A percentile compares a stretch with the other conserved stretches of the same genome.
These are phyloP conservation scores for Geranium brycei DNA, from an alignment of 345 rosid species.

Conservation along the genomic window DNA sequence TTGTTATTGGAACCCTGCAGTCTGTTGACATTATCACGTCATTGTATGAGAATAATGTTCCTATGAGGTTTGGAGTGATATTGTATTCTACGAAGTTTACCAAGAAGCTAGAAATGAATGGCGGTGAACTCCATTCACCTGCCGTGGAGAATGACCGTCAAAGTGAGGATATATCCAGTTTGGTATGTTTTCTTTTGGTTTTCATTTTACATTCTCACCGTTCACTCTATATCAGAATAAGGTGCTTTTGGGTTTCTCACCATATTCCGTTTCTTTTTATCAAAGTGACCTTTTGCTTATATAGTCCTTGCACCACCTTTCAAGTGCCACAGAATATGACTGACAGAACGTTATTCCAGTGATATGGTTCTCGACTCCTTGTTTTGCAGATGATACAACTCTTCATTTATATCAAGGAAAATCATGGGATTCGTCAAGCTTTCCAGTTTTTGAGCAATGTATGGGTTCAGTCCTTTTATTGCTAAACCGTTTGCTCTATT, in stretches of 20 bases:
- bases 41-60: slow-evolving; percentile 66
- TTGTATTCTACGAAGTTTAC: slow-evolving; percentile 61
- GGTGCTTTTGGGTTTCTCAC: neutral
- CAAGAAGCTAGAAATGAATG: slow-evolving; percentile 43
- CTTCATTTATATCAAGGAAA: slow-evolving; percentile 74
- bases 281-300: neutral
- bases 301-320: neutral
- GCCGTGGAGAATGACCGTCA: slow-evolving; percentile 27
- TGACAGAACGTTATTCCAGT: neutral
- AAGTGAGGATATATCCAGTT: slow-evolving; percentile 58
- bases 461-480: slow-evolving; percentile 17
- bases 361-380: slow-evolving; percentile 8
- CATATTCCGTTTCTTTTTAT: slow-evolving; percentile 4
- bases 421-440: slow-evolving; percentile 62
- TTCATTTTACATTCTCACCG: slow-evolving; percentile 3
- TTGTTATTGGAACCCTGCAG: slow-evolving; percentile 38
- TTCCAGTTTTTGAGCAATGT: slow-evolving; percentile 85
- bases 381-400: slow-evolving; percentile 74
- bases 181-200: slow-evolving; percentile 45
- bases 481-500: slow-evolving; percentile 5
- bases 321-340: neutral
- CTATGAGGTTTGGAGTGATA: slow-evolving; percentile 85
- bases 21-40: slow-evolving; percentile 57
- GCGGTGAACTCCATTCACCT: slow-evolving; percentile 35
- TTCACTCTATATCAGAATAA: neutral